Conservation (phyloP, 2,329 filamentous ascomycete genomes). For the Polytolypa hystricis region DNA sequence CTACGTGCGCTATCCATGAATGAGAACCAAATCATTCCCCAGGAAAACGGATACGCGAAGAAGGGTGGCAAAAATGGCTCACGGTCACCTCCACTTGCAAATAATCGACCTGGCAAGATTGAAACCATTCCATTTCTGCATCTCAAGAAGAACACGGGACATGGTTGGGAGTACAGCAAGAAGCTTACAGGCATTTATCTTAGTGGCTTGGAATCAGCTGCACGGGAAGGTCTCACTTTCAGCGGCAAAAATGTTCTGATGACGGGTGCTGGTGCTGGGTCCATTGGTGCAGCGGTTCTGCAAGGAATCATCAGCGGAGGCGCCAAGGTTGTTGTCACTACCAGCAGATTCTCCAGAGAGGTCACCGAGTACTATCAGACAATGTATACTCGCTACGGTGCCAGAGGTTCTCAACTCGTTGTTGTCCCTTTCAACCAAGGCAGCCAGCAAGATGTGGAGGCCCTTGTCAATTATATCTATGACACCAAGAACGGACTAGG, state of each 20-base stretch:
- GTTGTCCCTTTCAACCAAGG: slow-evolving; percentile 99
- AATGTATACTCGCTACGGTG: slow-evolving; percentile 92
- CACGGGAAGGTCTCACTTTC: slow-evolving; percentile 78
- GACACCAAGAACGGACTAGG: slow-evolving; percentile 91
- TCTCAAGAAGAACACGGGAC: slow-evolving; percentile 85
- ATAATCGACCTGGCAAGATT: slow-evolving; percentile 57
- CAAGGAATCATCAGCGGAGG: slow-evolving; percentile 94
- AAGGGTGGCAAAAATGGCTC: slow-evolving; percentile 44
- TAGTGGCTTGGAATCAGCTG: slow-evolving; percentile 80
- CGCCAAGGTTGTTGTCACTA: slow-evolving; percentile 93
- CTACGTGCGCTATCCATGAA: slow-evolving; percentile 94
- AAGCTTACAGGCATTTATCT: slow-evolving; percentile 90
- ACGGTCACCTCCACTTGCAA: slow-evolving; percentile 5
- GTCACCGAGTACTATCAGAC: slow-evolving; percentile 99
- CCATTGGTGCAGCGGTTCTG: slow-evolving; percentile 92
- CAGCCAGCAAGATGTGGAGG: slow-evolving; percentile 95
- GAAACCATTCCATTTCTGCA: slow-evolving; percentile 98
- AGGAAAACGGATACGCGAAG: slow-evolving; percentile 58
- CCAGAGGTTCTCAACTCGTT: slow-evolving; percentile 87
- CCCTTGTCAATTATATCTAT: slow-evolving; percentile 90
- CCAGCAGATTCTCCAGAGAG: slow-evolving; percentile 88
- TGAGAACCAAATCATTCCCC: slow-evolving; percentile 89
- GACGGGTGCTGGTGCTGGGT: slow-evolving; percentile 95
- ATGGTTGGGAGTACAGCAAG: slow-evolving; percentile 99
- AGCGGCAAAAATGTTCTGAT: slow-evolving; percentile 92